Conservation (phyloP, 495 filamentous ascomycete genomes). For the Lichenothelia convexa region DNA sequence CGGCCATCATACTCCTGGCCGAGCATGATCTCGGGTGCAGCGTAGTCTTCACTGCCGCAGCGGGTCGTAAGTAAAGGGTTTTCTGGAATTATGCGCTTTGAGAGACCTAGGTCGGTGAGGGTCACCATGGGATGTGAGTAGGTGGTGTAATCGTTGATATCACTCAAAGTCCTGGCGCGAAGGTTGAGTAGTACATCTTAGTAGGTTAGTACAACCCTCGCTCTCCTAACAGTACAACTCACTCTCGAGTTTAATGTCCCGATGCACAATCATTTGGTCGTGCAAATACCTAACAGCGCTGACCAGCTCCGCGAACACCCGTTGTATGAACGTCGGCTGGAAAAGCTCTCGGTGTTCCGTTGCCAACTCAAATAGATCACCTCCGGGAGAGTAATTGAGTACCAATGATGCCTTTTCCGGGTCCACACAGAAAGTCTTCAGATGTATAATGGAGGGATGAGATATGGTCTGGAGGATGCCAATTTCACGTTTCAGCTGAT, state of each 20-base stretch:
- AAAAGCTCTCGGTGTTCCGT: constrained; percentile 45
- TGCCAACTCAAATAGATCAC: constrained; percentile 87
- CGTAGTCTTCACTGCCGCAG: constrained; percentile 93
- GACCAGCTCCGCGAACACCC: constrained; percentile 81
- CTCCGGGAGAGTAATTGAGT: constrained; percentile 80
- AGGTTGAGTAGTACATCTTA: constrained; percentile 83
- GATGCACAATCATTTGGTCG: constrained; percentile 68
- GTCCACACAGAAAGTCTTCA: constrained; percentile 75
- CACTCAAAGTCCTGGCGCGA: constrained; percentile 32
- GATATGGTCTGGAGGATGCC: constrained; percentile 68
- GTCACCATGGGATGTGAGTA: constrained; percentile 70
- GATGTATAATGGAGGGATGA: constrained; percentile 75
- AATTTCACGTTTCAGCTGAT: constrained; percentile 81
- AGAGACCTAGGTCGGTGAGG: constrained; percentile 84
- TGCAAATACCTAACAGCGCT: constrained; percentile 76
- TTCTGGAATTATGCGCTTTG: constrained; percentile 55
- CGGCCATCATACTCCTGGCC: constrained; percentile 91
- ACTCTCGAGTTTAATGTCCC: constrained; percentile 98
- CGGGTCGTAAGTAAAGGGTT: constrained; percentile 62
- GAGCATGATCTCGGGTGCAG: constrained; percentile 88
- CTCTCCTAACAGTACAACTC: constrained; percentile 19
- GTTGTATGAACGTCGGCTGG: constrained; percentile 48
- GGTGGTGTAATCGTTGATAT: constrained; percentile 39
- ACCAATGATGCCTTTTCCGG: constrained; percentile 65
- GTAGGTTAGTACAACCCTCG: constrained; percentile 15